These are phyloP conservation scores for Plasmopara viticola DNA, from an alignment of 352 stramenopile genomes.

Conservation along the genomic window DNA sequence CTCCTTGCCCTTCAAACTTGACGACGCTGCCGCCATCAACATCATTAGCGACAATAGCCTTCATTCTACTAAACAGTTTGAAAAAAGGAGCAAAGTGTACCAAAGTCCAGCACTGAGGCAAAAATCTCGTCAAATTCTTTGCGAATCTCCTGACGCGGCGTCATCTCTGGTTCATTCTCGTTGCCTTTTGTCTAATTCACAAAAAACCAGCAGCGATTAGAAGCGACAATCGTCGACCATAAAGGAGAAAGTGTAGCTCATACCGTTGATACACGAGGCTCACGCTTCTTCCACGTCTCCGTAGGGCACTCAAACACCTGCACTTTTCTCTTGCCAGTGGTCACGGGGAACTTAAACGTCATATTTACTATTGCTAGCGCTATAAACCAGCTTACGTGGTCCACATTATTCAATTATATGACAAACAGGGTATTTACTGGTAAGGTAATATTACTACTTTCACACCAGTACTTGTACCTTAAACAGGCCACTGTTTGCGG, in stretches of 20 bases:
- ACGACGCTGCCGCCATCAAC: constrained; percentile 23
- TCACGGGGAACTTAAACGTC: constrained; percentile 68
- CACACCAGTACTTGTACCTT: constrained; percentile 64
- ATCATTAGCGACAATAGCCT: neutral
- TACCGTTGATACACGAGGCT: constrained; percentile 25
- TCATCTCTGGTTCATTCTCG: constrained; percentile 35
- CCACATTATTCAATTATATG: constrained; percentile 8
- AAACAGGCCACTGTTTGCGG: constrained; percentile 39
- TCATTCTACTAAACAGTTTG: neutral
- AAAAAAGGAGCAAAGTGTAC: constrained; percentile 16
- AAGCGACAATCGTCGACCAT: neutral
- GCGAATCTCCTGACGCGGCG: constrained; percentile 56
- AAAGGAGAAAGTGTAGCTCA: constrained; percentile 1
- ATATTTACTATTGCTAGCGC: constrained; percentile 11
- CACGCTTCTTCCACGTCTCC: constrained; percentile 63
- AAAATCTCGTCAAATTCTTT: constrained; percentile 76
- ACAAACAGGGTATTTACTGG: too few species aligned
- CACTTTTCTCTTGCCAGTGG: constrained; percentile 64
- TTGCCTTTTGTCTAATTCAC: constrained; percentile 14
- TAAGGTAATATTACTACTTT: too few species aligned
- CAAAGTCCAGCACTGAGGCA: constrained; percentile 65
- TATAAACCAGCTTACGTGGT: constrained; percentile 13
- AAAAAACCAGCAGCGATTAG: neutral
- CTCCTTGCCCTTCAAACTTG: constrained; percentile 69
- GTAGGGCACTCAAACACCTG: constrained; percentile 71